Evolutionary conservation across 2,329 filamentous ascomycete genomes (phyloP).

Genomic region (Calycina herbarum): DNA sequence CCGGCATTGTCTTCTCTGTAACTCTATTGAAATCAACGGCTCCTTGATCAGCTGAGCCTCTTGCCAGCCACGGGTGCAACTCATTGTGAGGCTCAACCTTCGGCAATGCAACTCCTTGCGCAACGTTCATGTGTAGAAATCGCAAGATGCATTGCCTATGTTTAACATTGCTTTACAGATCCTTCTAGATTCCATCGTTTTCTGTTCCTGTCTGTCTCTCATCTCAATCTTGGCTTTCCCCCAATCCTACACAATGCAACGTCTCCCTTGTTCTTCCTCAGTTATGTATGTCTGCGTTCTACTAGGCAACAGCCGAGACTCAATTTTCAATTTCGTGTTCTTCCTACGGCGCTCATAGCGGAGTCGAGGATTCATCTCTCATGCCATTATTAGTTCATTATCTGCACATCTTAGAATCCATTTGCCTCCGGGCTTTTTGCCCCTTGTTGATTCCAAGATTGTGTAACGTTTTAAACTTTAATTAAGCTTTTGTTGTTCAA

Average conservation of each 20-base stretch:
- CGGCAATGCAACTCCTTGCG: neutral
- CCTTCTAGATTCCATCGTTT: neutral
- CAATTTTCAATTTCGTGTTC: neutral
- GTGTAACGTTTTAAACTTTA: neutral
- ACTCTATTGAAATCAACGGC: neutral
- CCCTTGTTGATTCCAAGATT: neutral
- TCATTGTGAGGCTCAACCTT: neutral
- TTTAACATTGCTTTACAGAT: neutral
- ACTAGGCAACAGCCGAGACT: neutral
- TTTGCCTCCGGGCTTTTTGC: neutral
- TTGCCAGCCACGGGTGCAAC: neutral
- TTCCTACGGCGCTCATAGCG: neutral
- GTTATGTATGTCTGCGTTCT: neutral
- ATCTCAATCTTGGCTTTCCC: neutral
- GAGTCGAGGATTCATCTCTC: neutral
- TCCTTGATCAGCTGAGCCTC: neutral
- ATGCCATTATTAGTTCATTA: neutral
- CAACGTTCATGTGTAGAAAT: neutral
- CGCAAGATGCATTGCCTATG: neutral
- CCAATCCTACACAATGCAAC: conserved; percentile 1
- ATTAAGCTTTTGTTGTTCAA: neutral
- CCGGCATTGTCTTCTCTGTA: neutral
- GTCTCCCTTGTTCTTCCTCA: neutral
- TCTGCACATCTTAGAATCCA: neutral
- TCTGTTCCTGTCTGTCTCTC: neutral